phyloP scores from a whole-genome alignment of 2,329 filamentous ascomycete genomes.

The Thelonectria blattea region DNA sequence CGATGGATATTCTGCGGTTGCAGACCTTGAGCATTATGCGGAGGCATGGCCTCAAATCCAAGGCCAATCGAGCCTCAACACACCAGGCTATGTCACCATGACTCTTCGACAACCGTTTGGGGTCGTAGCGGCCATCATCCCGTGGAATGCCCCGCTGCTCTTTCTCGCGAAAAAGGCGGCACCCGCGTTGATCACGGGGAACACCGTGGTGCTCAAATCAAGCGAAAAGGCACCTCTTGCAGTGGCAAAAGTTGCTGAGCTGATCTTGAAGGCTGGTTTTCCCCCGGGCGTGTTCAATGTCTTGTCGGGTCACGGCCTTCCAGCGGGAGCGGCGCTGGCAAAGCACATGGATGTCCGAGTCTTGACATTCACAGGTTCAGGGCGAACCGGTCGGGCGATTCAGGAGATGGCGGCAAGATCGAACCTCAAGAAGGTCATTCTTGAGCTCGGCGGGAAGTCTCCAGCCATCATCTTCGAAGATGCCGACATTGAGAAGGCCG shows the following conservation, averaged over 20 bases:
- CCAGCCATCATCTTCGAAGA: slow-evolving; percentile 70
- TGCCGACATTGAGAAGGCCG: slow-evolving; percentile 40
- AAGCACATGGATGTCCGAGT: slow-evolving; percentile 73
- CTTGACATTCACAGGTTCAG: slow-evolving; percentile 79
- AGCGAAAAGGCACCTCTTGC: slow-evolving; percentile 33
- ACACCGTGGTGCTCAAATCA: slow-evolving; percentile 29
- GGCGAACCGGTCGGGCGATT: slow-evolving; percentile 71
- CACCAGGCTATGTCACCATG: slow-evolving; percentile 53
- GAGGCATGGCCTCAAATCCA: slow-evolving; percentile 49
- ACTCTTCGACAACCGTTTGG: slow-evolving; percentile 57
- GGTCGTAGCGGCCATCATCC: slow-evolving; percentile 63
- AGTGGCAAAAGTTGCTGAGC: slow-evolving; percentile 46
- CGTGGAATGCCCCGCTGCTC: slow-evolving; percentile 60
- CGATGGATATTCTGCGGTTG: slow-evolving; percentile 47
- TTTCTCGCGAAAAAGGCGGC: slow-evolving; percentile 51
- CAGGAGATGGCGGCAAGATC: slow-evolving; percentile 73
- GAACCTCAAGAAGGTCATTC: slow-evolving; percentile 67
- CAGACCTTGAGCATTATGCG: slow-evolving; percentile 49
- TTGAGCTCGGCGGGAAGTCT: slow-evolving; percentile 73
- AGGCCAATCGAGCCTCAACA: slow-evolving; percentile 54
- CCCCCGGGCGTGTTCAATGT: slow-evolving; percentile 78
- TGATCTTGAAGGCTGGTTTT: slow-evolving; percentile 75
- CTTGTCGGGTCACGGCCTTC: slow-evolving; percentile 71
- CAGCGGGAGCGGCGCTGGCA: slow-evolving; percentile 70
- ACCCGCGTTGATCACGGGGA: slow-evolving; percentile 27